A percentile compares a stretch with the other conserved stretches of the same genome.
Evolutionary conservation across 31 red algal genomes (phyloP).

Genomic region (Odonthalia washingtoniensis): DNA sequence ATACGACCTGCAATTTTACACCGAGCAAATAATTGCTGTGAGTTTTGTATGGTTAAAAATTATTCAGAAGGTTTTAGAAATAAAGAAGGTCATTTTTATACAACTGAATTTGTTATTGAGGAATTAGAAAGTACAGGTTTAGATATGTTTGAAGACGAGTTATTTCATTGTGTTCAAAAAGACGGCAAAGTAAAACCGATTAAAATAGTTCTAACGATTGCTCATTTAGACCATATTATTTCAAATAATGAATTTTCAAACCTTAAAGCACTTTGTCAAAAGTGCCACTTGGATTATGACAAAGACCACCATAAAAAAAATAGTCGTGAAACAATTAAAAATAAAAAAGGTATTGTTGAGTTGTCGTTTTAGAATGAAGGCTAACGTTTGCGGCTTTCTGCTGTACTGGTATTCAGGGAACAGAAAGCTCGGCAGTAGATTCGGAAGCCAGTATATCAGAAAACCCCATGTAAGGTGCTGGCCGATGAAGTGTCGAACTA

Average conservation of each 20-base stretch:
- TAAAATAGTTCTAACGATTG: conserved; percentile 10
- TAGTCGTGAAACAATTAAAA: too few relatives aligned
- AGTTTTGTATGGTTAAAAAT: conserved; percentile 14
- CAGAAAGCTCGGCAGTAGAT: too few relatives aligned
- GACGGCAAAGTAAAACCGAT: neutral
- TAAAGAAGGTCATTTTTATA: conserved; percentile 1
- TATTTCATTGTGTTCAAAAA: too few relatives aligned
- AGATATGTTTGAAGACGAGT: too few relatives aligned
- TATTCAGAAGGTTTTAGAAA: conserved; percentile 8
- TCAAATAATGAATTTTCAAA: neutral
- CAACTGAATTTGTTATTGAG: neutral
- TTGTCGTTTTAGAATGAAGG: too few relatives aligned
- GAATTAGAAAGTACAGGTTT: too few relatives aligned
- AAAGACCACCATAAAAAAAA: conserved; percentile 5
- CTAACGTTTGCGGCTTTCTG: too few relatives aligned
- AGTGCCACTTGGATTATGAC: conserved; percentile 19
- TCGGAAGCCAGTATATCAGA: too few relatives aligned
- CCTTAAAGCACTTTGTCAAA: conserved; percentile 13
- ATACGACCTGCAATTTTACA: conserved; percentile 17
- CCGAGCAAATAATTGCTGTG: conserved; percentile 22
- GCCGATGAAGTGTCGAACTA: too few relatives aligned
- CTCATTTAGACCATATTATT: conserved; percentile 17
- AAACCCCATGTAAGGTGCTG: too few relatives aligned
- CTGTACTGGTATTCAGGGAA: too few relatives aligned
- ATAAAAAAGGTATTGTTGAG: too few relatives aligned